These are phyloP conservation scores for Gigaspora rosea DNA, from an alignment of 192 early-diverging fungal genomes.

Conservation along the genomic window DNA sequence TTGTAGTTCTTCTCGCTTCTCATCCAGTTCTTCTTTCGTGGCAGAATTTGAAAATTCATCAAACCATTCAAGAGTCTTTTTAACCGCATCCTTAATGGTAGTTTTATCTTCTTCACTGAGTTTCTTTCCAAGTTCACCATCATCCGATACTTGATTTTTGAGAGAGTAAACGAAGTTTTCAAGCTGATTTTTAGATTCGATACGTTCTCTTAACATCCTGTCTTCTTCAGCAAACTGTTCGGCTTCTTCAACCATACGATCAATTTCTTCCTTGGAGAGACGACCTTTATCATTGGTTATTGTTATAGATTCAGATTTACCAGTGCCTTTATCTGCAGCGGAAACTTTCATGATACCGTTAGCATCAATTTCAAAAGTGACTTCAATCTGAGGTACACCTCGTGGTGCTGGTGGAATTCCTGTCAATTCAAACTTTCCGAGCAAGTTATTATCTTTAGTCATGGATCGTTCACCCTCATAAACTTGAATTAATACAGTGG, in stretches of 20 bases:
- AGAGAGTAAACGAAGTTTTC: slow-evolving; percentile 92
- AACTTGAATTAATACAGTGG: slow-evolving; percentile 94
- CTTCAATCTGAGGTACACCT: slow-evolving; percentile 97
- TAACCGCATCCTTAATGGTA: slow-evolving; percentile 79
- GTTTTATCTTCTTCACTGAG: slow-evolving; percentile 88
- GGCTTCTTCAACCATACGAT: slow-evolving; percentile 96
- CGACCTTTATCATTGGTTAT: slow-evolving; percentile 98
- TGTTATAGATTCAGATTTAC: slow-evolving; percentile 94
- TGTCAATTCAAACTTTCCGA: slow-evolving; percentile 96
- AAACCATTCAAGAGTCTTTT: slow-evolving; percentile 71
- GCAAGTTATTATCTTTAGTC: slow-evolving; percentile 98
- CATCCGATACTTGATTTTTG: slow-evolving; percentile 87
- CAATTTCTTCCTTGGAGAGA: slow-evolving; percentile 92
- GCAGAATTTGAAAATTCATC: slow-evolving; percentile 78
- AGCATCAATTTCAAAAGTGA: slow-evolving; percentile 93
- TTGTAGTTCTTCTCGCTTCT: slow-evolving; percentile 94
- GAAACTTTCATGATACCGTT: slow-evolving; percentile 94
- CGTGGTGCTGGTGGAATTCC: slow-evolving; percentile 93
- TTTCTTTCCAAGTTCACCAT: slow-evolving; percentile 83
- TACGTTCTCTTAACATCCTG: slow-evolving; percentile 74
- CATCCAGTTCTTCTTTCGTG: slow-evolving; percentile 97
- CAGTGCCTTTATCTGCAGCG: slow-evolving; percentile 94
- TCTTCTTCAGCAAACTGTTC: slow-evolving; percentile 94
- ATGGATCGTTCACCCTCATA: slow-evolving; percentile 95
- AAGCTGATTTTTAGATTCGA: slow-evolving; percentile 87